phyloP scores from a whole-genome alignment of 2,329 filamentous ascomycete genomes.

The Arthrobotrys iridis region DNA sequence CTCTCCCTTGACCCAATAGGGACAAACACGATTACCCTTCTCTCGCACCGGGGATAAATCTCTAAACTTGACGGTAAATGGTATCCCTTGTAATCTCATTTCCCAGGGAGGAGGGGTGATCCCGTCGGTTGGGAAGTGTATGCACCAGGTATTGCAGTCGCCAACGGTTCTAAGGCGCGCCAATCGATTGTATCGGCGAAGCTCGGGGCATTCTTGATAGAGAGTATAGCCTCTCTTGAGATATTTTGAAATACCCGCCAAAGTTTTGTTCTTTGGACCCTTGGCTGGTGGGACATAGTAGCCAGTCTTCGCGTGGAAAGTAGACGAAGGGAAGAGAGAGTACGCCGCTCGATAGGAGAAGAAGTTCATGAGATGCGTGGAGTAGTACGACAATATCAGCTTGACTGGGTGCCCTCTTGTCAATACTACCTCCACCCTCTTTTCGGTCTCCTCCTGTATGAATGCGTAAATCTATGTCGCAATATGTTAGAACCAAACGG shows the following conservation, averaged over 20 bases:
- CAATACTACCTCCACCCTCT: conserved; percentile 2
- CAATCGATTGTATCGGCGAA: not conserved
- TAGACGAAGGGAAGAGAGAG: conserved; percentile 2
- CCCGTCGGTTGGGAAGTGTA: not conserved
- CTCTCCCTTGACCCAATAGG: too few species aligned
- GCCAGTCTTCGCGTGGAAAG: not conserved
- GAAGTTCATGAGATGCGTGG: conserved; percentile 25
- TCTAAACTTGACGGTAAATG: not conserved
- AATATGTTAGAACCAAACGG: too few species aligned
- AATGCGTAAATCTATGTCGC: not conserved
- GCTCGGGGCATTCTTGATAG: not conserved
- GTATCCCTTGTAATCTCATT: not conserved
- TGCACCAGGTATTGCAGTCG: conserved; percentile 3
- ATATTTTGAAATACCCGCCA: not conserved
- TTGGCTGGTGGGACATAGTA: not conserved
- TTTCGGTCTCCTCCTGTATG: not conserved
- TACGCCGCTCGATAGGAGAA: conserved; percentile 7
- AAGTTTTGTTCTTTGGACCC: not conserved
- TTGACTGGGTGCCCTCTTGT: not conserved
- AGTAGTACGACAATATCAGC: conserved; percentile 11
- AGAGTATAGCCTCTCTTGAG: not conserved
- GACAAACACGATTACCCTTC: too few species aligned
- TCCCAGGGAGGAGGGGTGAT: not conserved
- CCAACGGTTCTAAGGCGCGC: not conserved
- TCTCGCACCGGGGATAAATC: not conserved